Evolutionary conservation across 2,329 filamentous ascomycete species (phyloP).

Genomic region (Westerdykella sp.): DNA sequence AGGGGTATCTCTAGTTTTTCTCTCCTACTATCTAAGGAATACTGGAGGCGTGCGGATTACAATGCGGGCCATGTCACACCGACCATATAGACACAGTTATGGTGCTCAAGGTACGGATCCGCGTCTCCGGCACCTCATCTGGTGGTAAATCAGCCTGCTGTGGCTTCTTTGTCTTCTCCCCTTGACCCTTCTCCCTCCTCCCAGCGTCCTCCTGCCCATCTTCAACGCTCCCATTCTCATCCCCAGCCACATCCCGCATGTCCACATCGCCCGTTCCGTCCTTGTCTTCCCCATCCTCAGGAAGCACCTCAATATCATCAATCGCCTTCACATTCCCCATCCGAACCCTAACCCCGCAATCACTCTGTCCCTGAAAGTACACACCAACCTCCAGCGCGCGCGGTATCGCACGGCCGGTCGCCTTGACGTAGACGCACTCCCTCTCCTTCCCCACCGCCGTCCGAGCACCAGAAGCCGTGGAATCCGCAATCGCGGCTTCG

Average conservation of each 20-base stretch:
- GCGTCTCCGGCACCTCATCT: constrained; percentile 37
- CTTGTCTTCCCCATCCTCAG: constrained; percentile 6
- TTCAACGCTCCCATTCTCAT: constrained; percentile 11
- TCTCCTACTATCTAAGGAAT: too few relatives aligned
- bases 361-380: constrained; percentile 58
- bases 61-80: constrained; percentile 3
- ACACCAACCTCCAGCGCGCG: constrained; percentile 57
- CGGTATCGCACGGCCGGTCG: constrained; percentile 60
- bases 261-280: constrained; percentile 5
- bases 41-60: too few relatives aligned
- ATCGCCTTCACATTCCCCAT: constrained; percentile 60
- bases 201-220: neutral
- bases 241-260: constrained; percentile 5
- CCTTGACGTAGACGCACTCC: constrained; percentile 56
- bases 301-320: constrained; percentile 54
- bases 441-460: constrained; percentile 12
- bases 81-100: constrained; percentile 30
- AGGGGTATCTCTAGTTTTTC: too few relatives aligned
- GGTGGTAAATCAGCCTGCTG: constrained; percentile 1
- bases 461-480: too few relatives aligned
- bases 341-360: constrained; percentile 53
- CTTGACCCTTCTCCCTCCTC: constrained; percentile 13
- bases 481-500: constrained; percentile 26
- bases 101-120: constrained; percentile 33
- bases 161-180: constrained; percentile 11